Base-by-base conservation (phyloP, 371 early-diverging fungal genomes). In the Actinomortierella wolfii region DNA sequence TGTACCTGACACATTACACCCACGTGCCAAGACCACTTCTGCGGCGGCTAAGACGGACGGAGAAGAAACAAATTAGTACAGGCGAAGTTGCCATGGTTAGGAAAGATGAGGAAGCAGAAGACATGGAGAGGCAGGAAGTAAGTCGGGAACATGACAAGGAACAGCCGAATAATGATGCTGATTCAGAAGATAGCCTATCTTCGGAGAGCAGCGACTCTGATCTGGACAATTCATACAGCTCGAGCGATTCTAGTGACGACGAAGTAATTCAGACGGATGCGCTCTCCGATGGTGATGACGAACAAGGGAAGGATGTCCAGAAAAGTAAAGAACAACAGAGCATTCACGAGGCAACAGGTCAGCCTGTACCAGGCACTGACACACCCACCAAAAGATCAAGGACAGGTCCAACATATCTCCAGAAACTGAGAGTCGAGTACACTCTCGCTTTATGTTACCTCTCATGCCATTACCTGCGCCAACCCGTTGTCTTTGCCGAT, bases 401-500 rank as follows among this genome's bases (percentile, higher is more conserved):
- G 8, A 41, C 43, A 1, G 18, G n/a, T 9, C 13, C n/a, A n/a
- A 55, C 11, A 2, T 26, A 55, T 3, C 43, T 25, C 18, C 42
- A 26, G 18, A 42, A 25, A n/a, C 29, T 56, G 8, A 21, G 34
- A 3, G 24, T 65, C 41, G 20, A 29, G 0, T 51, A 15, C 44
- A 50, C 52, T 7, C 47, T 66, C n/a, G 56, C 51, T 7, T 56
- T 73, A 5, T 59, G 67, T 21, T 73, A 59, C 46, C 48, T 73
- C 17, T 25, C 73, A 17, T 54, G 67, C 2, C 51, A 45, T 28
- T 63, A 73, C 23, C 42, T 73, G 45, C 49, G 59, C 18, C n/a
- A 66, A 28, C 73, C 73, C 8, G 61, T 73, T 5, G 45, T 62
- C 45, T 26, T 61, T 21, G 73, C 55, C 8, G 73, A 73, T 23